Evolutionary conservation across 495 filamentous ascomycete genomes (phyloP), one percentile per base, ranked within the genome.

Genomic region (Xylaria sp.): DNA sequence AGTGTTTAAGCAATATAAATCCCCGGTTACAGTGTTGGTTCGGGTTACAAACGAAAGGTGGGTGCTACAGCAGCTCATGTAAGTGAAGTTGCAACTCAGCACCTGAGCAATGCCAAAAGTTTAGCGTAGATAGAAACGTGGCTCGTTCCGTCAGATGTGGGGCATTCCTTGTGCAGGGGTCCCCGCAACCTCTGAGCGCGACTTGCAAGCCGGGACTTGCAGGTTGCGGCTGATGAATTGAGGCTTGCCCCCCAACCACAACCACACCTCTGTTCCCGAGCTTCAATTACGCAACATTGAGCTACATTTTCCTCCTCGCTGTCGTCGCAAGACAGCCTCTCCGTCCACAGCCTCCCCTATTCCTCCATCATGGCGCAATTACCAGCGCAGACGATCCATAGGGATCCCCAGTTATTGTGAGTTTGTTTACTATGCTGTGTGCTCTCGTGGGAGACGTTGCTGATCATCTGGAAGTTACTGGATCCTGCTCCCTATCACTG

Each of bases 361-460:
- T 5, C 24, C 66, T 59, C 50, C 76, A 87, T 52, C 15, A 99
- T 99, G 97, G 92, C 93, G 71, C 92, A 94, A 85, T 87, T 92
- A 73, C 87, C 92, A 71, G 89, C 92, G 73, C 96, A 99, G 85
- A 94, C 94, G 83, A 98, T 99, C 90, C 93, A 96, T 85, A 84
- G 96, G 88, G 96, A 99, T 94, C 97, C 96, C 75, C 95, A 97
- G 80, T 88, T 99, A 71, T 97, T 98, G 96, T 98, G 82, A 79
- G 69, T 61, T 33, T 62, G 37, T 15, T n/a, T n/a, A n/a, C n/a
- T 53, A 48, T 59, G 26, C 3, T 24, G 3, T 1, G 4, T n/a
- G 4, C 31, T 17, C 46, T 2, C 24, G 52, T 46, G 37, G 63
- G 44, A 62, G 57, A 41, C 70, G 69, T 73, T 74, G 17, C 73